Evolutionary conservation across 305 asterid genomes (phyloP), one percentile per base, ranked within the genome.

Genomic region (Petunia hybrid): DNA sequence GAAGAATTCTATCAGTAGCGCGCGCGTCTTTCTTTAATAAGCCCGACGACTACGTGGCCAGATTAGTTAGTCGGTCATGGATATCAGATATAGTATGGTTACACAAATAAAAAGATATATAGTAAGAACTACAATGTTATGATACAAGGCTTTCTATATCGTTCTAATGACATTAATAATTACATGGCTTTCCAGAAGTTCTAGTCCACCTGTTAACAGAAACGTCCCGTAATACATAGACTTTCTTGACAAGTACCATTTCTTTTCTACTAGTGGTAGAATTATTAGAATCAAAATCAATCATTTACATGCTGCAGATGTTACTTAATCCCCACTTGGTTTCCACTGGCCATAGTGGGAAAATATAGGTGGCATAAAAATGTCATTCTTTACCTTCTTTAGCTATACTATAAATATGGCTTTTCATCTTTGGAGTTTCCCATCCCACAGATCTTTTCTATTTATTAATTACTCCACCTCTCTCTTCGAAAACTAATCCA

Each of bases 321-420:
- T 8, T 57, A 31, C 8, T 59, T 14, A 39, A 76, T 6, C 39
- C 6, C 59, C 81, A 62, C 73, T 45, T 78, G 62, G 74, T 10
- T 62, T 63, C 81, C 81, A 78, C 60, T 39, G 36, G 14, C 60
- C 56, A 7, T 78, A 61, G 71, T 61, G 81, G 71, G 36, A 62
- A 59, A 3, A 5, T 56, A 46, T 41, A 78, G 46, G 81, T 78
- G 81, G 81, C 81, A 41, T 61, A 59, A 12, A 48, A 62, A 61
- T 42, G 6, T 2, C 38, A 2, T 6, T 43, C 1, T 45, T 39
- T 43, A 36, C 56, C 10, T 38, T 38, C 35, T n/a, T n/a, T 10
- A 43, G 6, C 45, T 31, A 53, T 57, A 59, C 74, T 78, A 78
- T 78, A 78, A 78, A 62, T 78, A 78, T 31, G 46, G 46, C 45